Percentiles rank a stretch among this genome's conserved stretches.
Conservation (phyloP, 441 rosid species). For the Biscutella laevigata region DNA sequence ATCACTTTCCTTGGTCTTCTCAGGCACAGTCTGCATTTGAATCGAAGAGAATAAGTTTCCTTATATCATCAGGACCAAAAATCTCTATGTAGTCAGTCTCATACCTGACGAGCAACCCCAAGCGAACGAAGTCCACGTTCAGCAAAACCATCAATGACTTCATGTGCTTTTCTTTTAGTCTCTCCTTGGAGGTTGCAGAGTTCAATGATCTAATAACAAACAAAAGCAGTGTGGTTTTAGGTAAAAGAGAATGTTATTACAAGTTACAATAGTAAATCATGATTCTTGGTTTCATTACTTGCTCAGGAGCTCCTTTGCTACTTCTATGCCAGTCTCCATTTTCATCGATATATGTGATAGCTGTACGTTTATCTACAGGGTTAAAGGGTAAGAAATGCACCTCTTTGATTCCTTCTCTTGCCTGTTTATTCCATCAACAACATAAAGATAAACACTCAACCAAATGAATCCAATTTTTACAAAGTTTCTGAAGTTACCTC, state of each 20-base stretch:
- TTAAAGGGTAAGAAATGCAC: slow-evolving; percentile 89
- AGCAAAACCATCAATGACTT: slow-evolving; percentile 59
- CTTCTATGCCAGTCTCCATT: slow-evolving; percentile 67
- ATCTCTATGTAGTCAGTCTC: not conserved
- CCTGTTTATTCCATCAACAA: slow-evolving; percentile 27
- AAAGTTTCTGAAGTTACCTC: slow-evolving; percentile 37
- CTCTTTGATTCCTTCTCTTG: slow-evolving; percentile 81
- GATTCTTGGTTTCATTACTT: slow-evolving; percentile 30
- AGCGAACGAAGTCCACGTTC: slow-evolving; percentile 83
- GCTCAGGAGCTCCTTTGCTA: slow-evolving; percentile 96
- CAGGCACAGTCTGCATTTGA: slow-evolving; percentile 42
- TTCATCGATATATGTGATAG: slow-evolving; percentile 67
- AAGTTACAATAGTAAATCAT: not conserved
- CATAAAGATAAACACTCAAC: not conserved
- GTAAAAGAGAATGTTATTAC: not conserved
- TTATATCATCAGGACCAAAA: not conserved
- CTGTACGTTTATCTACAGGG: slow-evolving; percentile 89
- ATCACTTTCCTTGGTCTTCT: too few relatives aligned
- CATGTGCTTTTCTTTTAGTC: slow-evolving; percentile 39
- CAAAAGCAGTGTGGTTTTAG: not conserved
- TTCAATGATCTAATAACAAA: slow-evolving; percentile 49
- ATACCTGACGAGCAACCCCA: slow-evolving; percentile 65
- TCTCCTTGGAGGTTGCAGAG: slow-evolving; percentile 64
- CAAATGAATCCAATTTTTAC: not conserved
- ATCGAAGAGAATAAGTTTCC: not conserved